Base-by-base conservation (phyloP, 2,329 filamentous ascomycete species). In the Exserohilum turcica region DNA sequence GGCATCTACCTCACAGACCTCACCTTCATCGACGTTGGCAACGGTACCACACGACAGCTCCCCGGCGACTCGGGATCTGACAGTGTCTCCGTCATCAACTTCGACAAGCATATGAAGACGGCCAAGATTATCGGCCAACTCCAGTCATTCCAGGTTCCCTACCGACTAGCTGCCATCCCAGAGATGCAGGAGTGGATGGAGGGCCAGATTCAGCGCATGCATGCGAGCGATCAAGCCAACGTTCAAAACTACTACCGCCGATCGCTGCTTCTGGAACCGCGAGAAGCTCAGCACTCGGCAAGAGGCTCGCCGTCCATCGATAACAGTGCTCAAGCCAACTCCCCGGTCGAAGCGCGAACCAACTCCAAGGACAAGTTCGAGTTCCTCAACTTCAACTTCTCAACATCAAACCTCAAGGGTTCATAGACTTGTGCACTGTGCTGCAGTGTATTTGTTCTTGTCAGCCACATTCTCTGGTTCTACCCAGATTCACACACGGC, bases 1-100 rank as follows among this genome's bases (percentile, higher is more conserved):
- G 94, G 94, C 59, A 96, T 96, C 77, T 97, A 97, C 73, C 81
- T 99, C 33, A 99, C 94, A 0, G 94, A 99, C 71, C 80, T 99
- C 32, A 97, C 92, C 0, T 97, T 99, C 75, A 89, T 96, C 48
- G 92, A 97, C 70, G 92, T 93, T 60, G 94, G 94, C 57, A 97
- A 97, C 74, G 89, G 90, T 29, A 85, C 91, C 5, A 92, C 88
- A 2, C 91, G 93, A 66, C 88, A 88, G 65, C 84, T 96, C 16
- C 84, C 85, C 70, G 82, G 71, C 52, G 77, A 59, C n/a, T 74
- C 77, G 31, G 78, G 80, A 6, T 79, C 80, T 12, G 84, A 89
- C n/a, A 82, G 86, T 27, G 82, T 91, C 66, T 86, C 86, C 0
- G 90, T 97, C 28, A 91, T 99, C 81, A 99, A 99, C 77, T 97